Evolutionary conservation across 2,329 filamentous ascomycete genomes (phyloP), one percentile per base, ranked within the genome.

Genomic region (Claviceps digitariae): DNA sequence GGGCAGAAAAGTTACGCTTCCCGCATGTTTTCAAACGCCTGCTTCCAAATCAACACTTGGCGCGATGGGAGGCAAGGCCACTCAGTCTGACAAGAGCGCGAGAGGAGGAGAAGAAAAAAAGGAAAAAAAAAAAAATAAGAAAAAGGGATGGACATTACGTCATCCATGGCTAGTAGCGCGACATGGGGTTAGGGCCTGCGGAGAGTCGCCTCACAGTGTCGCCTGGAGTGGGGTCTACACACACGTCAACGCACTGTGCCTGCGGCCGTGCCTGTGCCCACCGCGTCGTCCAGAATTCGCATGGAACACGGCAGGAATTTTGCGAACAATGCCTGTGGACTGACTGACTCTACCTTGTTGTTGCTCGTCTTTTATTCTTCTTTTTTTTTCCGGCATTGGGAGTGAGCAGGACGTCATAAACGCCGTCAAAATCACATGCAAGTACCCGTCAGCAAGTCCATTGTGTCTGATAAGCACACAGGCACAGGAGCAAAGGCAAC

Each of bases 161-260:
- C 50, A 54, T 54, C 45, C 45, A 44, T 10, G 43, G 17, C 21
- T 29, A 41, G 38, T 52, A 49, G 53, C 45, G 49, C 53, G 53
- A 54, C 40, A 46, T 31, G 31, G 36, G 36, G 27, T n/a, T 13
- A 47, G 27, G 44, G 44, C 36, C 40, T 53, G 23, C 34, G 38
- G 13, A 23, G 12, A 48, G 41, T 47, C n/a, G 12, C 13, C 23
- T 50, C 36, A 51, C 52, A 44, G 44, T 51, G 43, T 20, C n/a
- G 46, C 8, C n/a, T 20, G 29, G 21, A 31, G 17, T 25, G 49
- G 48, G 20, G 31, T 31, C 17, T 34, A 25, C 1, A 15, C n/a
- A 5, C 10, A n/a, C 25, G 13, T 17, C 21, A 23, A 41, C 25
- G 43, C 52, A 51, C 52, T 47, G 36, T 51, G 49, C 38, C n/a